These are phyloP conservation scores for Penicillium goetzii DNA, from an alignment of 495 filamentous ascomycete species.

Conservation along the genomic window DNA sequence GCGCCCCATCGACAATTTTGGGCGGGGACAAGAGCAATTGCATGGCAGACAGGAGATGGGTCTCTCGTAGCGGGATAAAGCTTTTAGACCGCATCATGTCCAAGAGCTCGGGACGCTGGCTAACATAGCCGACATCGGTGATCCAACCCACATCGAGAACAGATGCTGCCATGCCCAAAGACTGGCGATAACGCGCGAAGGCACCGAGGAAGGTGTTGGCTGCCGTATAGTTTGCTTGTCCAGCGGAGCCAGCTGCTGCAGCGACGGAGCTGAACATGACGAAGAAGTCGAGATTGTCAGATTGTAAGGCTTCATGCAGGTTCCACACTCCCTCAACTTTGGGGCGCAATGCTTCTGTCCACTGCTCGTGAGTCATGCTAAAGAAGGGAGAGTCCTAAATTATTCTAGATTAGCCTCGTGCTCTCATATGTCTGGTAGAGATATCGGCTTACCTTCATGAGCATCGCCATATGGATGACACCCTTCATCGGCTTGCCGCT, in stretches of 20 bases:
- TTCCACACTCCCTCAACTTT: slow-evolving; percentile 19
- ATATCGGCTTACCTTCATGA: slow-evolving; percentile 3
- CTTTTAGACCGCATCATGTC: slow-evolving; percentile 3
- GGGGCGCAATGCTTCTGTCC: background rate
- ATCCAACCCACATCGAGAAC: slow-evolving; percentile 8
- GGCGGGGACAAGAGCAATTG: background rate
- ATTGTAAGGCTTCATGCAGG: slow-evolving; percentile 8
- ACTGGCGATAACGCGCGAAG: slow-evolving; percentile 28
- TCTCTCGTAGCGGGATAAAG: slow-evolving; percentile 2
- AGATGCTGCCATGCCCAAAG: slow-evolving; percentile 21
- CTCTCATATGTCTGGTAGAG: background rate
- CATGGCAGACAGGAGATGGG: background rate
- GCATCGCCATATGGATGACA: slow-evolving; percentile 41
- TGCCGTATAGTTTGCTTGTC: slow-evolving; percentile 33
- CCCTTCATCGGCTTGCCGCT: slow-evolving; percentile 30
- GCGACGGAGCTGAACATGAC: slow-evolving; percentile 20
- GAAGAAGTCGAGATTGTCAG: slow-evolving; percentile 15
- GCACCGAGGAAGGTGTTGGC: slow-evolving; percentile 34
- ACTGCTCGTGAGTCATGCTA: slow-evolving; percentile 2
- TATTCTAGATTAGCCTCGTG: background rate
- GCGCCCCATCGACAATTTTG: background rate
- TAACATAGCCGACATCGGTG: slow-evolving; percentile 12
- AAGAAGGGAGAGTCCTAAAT: slow-evolving; percentile 1
- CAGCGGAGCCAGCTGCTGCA: slow-evolving; percentile 23
- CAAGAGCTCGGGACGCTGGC: slow-evolving; percentile 1